Evolutionary conservation across 495 filamentous ascomycete species (phyloP).

Genomic region (Daldinia vernicosa): DNA sequence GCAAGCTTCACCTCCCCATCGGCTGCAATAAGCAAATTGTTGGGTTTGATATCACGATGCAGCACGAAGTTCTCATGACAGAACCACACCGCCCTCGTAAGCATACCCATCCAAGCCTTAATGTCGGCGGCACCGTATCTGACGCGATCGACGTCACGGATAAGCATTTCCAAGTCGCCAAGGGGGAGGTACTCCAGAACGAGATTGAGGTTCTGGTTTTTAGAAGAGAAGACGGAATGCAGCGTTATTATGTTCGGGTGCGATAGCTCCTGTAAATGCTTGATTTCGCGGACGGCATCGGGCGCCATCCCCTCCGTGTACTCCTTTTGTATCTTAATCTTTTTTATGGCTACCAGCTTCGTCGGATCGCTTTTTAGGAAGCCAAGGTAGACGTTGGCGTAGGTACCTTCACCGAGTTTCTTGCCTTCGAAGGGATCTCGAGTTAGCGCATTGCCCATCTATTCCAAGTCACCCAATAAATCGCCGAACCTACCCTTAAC

Average conservation of each 20-base stretch:
- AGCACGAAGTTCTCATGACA: slow-evolving; percentile 95
- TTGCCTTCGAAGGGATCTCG: slow-evolving; percentile 62
- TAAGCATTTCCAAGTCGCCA: slow-evolving; percentile 93
- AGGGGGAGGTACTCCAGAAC: slow-evolving; percentile 92
- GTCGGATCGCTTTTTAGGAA: slow-evolving; percentile 73
- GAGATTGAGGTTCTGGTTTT: slow-evolving; percentile 89
- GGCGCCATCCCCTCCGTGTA: slow-evolving; percentile 84
- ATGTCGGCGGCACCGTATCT: slow-evolving; percentile 78
- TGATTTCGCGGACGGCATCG: slow-evolving; percentile 95
- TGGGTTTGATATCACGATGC: slow-evolving; percentile 98
- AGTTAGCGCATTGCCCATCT: slow-evolving; percentile 11
- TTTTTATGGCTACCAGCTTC: slow-evolving; percentile 90
- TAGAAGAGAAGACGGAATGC: slow-evolving; percentile 89
- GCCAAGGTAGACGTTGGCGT: slow-evolving; percentile 92
- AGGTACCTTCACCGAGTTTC: slow-evolving; percentile 95
- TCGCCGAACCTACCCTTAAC: slow-evolving; percentile 70
- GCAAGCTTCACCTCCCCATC: slow-evolving; percentile 94
- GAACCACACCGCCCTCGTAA: slow-evolving; percentile 91
- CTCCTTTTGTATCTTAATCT: slow-evolving; percentile 93
- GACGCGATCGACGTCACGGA: slow-evolving; percentile 78
- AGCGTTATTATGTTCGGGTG: slow-evolving; percentile 96
- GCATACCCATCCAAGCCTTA: slow-evolving; percentile 99
- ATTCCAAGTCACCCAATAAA: not conserved
- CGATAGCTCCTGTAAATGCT: slow-evolving; percentile 90
- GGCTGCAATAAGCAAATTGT: slow-evolving; percentile 93